Percentiles rank a stretch among this genome's conserved stretches.
phyloP scores from a whole-genome alignment of 768 basidiomycete genomes.

The Naganishia vaughanmartiniae region DNA sequence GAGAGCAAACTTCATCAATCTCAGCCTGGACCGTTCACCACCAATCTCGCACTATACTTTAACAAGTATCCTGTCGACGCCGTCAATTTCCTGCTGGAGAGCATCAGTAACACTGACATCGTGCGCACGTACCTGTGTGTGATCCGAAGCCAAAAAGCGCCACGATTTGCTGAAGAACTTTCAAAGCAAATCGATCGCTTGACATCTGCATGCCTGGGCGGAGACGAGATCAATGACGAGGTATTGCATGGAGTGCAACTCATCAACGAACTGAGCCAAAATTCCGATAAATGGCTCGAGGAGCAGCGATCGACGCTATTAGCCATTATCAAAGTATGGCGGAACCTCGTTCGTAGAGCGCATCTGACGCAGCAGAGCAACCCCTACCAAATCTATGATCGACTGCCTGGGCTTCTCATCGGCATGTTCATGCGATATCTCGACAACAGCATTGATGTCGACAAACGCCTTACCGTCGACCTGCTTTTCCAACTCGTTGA shows the following conservation, averaged over 20 bases:
- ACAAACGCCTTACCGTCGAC: constrained; percentile 73
- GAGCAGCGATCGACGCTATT: constrained; percentile 68
- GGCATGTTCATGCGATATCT: constrained; percentile 67
- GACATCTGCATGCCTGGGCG: constrained; percentile 50
- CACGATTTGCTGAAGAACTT: constrained; percentile 56
- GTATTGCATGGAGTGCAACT: constrained; percentile 71
- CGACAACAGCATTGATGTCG: constrained; percentile 43
- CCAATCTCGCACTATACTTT: constrained; percentile 84
- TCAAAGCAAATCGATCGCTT: constrained; percentile 48
- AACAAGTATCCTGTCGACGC: constrained; percentile 85
- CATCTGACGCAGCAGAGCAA: constrained; percentile 39
- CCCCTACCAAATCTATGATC: constrained; percentile 42
- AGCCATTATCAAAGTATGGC: constrained; percentile 72
- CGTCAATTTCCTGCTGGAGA: constrained; percentile 75
- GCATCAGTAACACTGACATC: constrained; percentile 73
- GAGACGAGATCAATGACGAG: constrained; percentile 55
- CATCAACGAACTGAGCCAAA: constrained; percentile 69
- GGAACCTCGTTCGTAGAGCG: constrained; percentile 48
- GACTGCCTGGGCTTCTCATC: constrained; percentile 61
- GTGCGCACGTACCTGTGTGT: constrained; percentile 81
- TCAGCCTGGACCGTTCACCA: constrained; percentile 83
- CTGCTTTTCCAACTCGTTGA: constrained; percentile 82
- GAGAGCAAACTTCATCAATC: constrained; percentile 90
- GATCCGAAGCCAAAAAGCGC: constrained; percentile 73
- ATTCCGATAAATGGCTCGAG: constrained; percentile 69